Percentiles rank a stretch among this genome's conserved stretches.
Evolutionary conservation across 345 rosid genomes (phyloP).

Genomic region (Pelargonium nanum): DNA sequence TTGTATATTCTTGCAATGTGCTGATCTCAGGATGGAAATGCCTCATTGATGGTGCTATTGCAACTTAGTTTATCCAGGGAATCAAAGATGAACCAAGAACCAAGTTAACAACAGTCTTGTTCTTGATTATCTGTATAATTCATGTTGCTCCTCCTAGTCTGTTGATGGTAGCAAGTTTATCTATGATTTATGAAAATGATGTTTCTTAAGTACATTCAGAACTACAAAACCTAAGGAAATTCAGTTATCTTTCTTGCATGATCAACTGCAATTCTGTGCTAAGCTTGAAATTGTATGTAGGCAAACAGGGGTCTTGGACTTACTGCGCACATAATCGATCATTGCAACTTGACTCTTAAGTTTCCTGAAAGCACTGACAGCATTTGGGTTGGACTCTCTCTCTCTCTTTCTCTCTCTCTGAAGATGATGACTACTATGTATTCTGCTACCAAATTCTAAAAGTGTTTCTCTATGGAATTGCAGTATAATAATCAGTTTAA

Average conservation of each 20-base stretch:
- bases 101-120: background rate
- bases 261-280: constrained; percentile 1
- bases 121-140: too few relatives aligned
- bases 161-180: background rate
- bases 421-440: background rate
- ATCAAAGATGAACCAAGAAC: too few relatives aligned
- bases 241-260: background rate
- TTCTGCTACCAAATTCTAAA: background rate
- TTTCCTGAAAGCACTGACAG: constrained; percentile 94
- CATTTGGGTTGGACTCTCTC: constrained; percentile 57
- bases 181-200: background rate
- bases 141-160: background rate
- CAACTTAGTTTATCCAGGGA: background rate
- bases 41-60: background rate
- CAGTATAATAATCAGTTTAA: constrained; percentile 91
- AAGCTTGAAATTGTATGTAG: constrained; percentile 22
- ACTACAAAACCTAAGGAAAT: background rate
- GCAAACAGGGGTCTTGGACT: constrained; percentile 88
- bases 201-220: background rate
- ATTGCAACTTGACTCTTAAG: constrained; percentile 71
- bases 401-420: constrained; percentile 4
- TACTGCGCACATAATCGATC: constrained; percentile 55
- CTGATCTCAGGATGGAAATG: background rate
- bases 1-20: background rate
- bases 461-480: constrained; percentile 13